A percentile compares a stretch with the other conserved stretches of the same genome.
phyloP scores from a whole-genome alignment of 768 basidiomycete species.

The Hydnum rufescens region DNA sequence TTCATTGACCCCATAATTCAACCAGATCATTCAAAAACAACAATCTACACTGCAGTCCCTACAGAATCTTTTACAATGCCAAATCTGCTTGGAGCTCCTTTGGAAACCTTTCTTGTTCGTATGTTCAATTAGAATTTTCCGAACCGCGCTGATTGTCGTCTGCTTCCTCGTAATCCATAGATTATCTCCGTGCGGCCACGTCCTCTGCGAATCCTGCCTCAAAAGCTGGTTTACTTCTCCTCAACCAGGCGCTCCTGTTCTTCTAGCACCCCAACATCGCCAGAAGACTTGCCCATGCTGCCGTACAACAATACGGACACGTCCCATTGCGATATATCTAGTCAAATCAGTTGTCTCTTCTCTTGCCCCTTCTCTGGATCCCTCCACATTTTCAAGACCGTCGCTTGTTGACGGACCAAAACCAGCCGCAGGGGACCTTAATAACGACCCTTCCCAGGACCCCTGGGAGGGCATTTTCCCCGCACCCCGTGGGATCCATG shows the following conservation, averaged over 20 bases:
- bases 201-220: slow-evolving; percentile 19
- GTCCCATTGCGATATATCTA: slow-evolving; percentile 30
- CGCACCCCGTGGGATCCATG: neutral
- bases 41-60: slow-evolving; percentile 32
- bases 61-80: slow-evolving; percentile 49
- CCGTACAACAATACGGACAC: slow-evolving; percentile 24
- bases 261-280: slow-evolving; percentile 14
- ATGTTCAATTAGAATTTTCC: no score
- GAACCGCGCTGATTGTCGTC: no score
- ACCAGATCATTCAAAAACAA: slow-evolving; percentile 32
- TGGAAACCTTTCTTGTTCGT: slow-evolving; percentile 53
- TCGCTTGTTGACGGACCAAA: no score
- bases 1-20: neutral
- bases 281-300: slow-evolving; percentile 28
- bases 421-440: slow-evolving; percentile 12
- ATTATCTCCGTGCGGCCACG: slow-evolving; percentile 6
- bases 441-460: slow-evolving; percentile 20
- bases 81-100: slow-evolving; percentile 60
- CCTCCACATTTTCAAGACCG: neutral
- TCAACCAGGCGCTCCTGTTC: slow-evolving; percentile 11
- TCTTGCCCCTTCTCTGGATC: slow-evolving; percentile 34
- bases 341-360: slow-evolving; percentile 28
- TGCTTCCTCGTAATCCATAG: no score
- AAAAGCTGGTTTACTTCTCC: slow-evolving; percentile 48
- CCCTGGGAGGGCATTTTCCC: slow-evolving; percentile 52